Evolutionary conservation across 2,329 filamentous ascomycete species (phyloP).

Genomic region (Hymenoscyphus fraxineus): DNA sequence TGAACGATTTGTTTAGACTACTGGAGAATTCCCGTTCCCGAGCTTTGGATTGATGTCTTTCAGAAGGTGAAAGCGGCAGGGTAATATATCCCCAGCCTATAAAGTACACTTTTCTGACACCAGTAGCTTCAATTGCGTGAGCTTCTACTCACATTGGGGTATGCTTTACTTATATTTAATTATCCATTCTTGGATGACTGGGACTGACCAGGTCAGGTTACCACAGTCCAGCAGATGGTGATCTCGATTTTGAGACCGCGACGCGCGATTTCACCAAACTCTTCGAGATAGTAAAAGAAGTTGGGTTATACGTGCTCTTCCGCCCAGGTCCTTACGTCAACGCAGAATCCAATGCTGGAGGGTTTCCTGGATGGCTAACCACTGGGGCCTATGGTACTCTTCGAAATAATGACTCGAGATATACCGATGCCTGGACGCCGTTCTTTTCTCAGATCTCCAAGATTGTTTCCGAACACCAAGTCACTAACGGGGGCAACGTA

Average conservation of each 20-base stretch:
- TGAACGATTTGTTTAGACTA: constrained; percentile 36
- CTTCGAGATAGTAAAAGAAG: constrained; percentile 67
- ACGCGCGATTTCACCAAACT: constrained; percentile 59
- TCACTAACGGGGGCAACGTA: constrained; percentile 56
- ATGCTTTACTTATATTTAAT: constrained; percentile 49
- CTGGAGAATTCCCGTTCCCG: constrained; percentile 54
- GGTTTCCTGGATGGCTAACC: constrained; percentile 59
- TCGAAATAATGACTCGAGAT: constrained; percentile 50
- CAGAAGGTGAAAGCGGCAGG: constrained; percentile 80
- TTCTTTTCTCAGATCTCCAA: constrained; percentile 49
- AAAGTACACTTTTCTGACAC: constrained; percentile 7
- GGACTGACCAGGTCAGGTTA: constrained; percentile 34
- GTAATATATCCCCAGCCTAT: constrained; percentile 6
- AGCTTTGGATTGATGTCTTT: constrained; percentile 67
- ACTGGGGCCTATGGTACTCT: constrained; percentile 55
- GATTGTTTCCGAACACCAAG: constrained; percentile 48
- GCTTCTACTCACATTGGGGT: constrained; percentile 76
- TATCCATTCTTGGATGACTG: background rate
- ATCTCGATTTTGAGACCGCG: constrained; percentile 62
- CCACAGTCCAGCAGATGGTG: constrained; percentile 57
- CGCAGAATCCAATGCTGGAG: constrained; percentile 59
- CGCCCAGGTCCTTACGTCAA: constrained; percentile 65
- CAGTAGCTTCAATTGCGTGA: constrained; percentile 64
- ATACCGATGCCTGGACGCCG: constrained; percentile 50
- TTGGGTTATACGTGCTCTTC: constrained; percentile 72